Conservation (phyloP, 176 grass and related monocot species). For the Musa itinerans region DNA sequence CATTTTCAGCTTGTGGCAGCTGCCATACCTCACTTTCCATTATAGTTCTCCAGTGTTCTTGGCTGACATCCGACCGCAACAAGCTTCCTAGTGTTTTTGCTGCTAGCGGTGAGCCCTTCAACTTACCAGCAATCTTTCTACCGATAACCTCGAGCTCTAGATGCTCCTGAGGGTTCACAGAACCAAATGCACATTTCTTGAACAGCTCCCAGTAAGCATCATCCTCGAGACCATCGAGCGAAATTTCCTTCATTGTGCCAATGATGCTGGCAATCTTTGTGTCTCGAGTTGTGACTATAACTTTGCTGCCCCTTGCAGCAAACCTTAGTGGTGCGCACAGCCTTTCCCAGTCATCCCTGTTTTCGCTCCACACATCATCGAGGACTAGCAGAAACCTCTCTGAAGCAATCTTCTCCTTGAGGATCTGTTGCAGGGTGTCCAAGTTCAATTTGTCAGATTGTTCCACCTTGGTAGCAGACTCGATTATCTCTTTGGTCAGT, state of each 20-base stretch:
- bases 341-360: not conserved
- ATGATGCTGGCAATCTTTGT: constrained; percentile 1
- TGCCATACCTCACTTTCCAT: constrained; percentile 28
- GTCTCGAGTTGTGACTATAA: not conserved
- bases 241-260: not conserved
- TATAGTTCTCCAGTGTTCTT: constrained; percentile 12
- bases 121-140: constrained; percentile 16
- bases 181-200: constrained; percentile 27
- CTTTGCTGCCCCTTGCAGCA: not conserved
- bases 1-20: constrained; percentile 9
- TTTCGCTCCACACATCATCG: constrained; percentile 48
- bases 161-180: not conserved
- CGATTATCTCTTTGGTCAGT: constrained; percentile 20
- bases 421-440: not conserved
- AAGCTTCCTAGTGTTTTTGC: constrained; percentile 27
- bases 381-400: constrained; percentile 31
- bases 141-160: constrained; percentile 14
- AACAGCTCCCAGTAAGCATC: constrained; percentile 18
- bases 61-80: constrained; percentile 5
- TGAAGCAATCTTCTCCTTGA: not conserved
- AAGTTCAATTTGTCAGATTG: not conserved
- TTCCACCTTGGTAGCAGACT: not conserved
- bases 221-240: constrained; percentile 7
- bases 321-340: not conserved
- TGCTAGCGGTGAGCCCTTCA: constrained; percentile 26